phyloP scores from a whole-genome alignment of 139 green algal species.

The Tetratostichococcus sp. region DNA sequence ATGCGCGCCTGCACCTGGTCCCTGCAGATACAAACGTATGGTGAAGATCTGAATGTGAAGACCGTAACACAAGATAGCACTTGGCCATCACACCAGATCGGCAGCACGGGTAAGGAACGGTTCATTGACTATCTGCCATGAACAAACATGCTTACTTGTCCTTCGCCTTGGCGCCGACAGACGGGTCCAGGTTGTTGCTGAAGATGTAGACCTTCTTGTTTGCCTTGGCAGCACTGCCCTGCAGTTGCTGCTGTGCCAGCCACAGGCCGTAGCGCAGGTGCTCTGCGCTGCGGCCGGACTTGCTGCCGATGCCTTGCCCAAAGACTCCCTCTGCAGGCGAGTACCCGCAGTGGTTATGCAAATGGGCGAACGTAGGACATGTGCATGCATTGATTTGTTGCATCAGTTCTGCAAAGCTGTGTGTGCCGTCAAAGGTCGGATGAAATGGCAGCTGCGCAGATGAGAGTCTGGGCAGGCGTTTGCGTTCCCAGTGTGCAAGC shows the following conservation, averaged over 20 bases:
- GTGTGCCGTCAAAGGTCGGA: too few species aligned
- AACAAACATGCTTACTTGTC: background rate
- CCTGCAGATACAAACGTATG: conserved; percentile 2
- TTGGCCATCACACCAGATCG: too few species aligned
- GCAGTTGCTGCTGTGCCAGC: conserved; percentile 6
- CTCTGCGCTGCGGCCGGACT: conserved; percentile 7
- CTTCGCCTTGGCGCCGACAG: background rate
- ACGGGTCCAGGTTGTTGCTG: conserved; percentile 14
- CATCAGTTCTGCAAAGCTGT: too few species aligned
- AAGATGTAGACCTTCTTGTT: conserved; percentile 22
- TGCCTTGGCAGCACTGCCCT: background rate
- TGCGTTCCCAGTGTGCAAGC: too few species aligned
- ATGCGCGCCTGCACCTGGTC: background rate
- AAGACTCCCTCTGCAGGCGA: conserved; percentile 4
- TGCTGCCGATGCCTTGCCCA: conserved; percentile 17
- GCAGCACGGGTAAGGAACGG: too few species aligned
- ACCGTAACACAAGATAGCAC: too few species aligned
- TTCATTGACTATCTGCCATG: too few species aligned
- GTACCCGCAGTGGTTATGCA: background rate
- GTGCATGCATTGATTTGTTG: too few species aligned
- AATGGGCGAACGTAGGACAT: too few species aligned
- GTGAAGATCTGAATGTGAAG: too few species aligned
- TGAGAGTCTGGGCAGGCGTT: too few species aligned
- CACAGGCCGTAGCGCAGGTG: conserved; percentile 17
- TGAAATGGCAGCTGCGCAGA: too few species aligned